Percentiles rank a stretch among this genome's conserved stretches.
These are phyloP conservation scores for Diaporthe destruens DNA, from an alignment of 2,329 filamentous ascomycete species.

Conservation along the genomic window DNA sequence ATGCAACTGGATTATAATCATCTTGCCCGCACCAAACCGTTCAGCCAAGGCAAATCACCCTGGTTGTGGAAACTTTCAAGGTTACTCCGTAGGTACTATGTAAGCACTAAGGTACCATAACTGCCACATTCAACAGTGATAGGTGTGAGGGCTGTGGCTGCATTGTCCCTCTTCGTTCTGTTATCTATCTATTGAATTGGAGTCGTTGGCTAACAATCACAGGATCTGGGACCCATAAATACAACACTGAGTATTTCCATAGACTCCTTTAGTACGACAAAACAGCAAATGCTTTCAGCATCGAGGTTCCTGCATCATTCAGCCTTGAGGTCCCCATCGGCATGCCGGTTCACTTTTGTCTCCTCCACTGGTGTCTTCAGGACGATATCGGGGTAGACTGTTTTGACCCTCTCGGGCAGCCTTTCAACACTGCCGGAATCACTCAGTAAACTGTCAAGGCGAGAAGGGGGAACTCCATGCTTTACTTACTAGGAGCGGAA, in stretches of 20 bases:
- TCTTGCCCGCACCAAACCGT: background rate
- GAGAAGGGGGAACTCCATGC: too few species aligned
- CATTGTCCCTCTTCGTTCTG: too few species aligned
- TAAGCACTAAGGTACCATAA: constrained; percentile 3
- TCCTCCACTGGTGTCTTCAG: background rate
- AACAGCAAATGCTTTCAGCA: background rate
- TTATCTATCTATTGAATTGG: too few species aligned
- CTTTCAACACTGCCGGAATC: background rate
- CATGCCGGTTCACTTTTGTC: background rate
- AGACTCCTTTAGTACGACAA: background rate
- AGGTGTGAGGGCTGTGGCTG: background rate
- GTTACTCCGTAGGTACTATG: background rate
- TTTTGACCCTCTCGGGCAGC: background rate
- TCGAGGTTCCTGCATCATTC: background rate
- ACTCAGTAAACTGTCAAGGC: background rate
- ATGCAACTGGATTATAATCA: background rate
- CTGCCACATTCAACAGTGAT: background rate
- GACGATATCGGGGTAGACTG: background rate
- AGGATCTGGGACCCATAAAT: background rate
- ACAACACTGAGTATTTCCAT: background rate
- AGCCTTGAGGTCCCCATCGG: background rate
- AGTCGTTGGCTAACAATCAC: too few species aligned
- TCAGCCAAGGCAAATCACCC: background rate
- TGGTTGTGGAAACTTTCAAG: background rate
- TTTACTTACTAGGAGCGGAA: constrained; percentile 1